phyloP scores from a whole-genome alignment of 345 rosid species.

The Triadica sebifera region DNA sequence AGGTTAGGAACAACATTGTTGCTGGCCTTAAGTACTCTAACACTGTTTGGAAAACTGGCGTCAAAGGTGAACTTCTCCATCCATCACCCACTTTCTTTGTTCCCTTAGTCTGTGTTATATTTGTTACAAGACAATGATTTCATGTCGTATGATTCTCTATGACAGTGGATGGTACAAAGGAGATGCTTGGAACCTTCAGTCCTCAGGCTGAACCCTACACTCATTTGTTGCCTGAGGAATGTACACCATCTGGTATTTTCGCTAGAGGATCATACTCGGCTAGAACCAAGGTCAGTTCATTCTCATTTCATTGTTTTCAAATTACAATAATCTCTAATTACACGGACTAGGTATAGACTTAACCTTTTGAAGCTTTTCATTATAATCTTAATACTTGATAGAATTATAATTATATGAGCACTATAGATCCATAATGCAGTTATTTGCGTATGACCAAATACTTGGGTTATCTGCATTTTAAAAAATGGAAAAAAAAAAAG shows the following conservation, averaged over 20 bases:
- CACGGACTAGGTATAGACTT: too few relatives aligned
- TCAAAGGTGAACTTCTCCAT: slow-evolving; percentile 17
- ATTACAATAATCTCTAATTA: too few relatives aligned
- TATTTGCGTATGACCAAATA: too few relatives aligned
- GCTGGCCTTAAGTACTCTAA: slow-evolving; percentile 32
- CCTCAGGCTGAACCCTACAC: slow-evolving; percentile 84
- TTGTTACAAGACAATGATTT: not conserved
- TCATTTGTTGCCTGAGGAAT: slow-evolving; percentile 74
- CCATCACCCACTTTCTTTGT: too few relatives aligned
- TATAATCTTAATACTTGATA: too few relatives aligned
- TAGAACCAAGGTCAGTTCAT: slow-evolving; percentile 59
- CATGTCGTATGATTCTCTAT: slow-evolving; percentile 1
- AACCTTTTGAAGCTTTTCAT: too few relatives aligned
- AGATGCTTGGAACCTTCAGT: slow-evolving; percentile 92
- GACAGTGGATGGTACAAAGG: slow-evolving; percentile 77
- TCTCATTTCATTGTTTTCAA: not conserved
- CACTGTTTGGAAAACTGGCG: slow-evolving; percentile 39
- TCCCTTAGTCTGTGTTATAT: too few relatives aligned
- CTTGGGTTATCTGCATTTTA: too few relatives aligned
- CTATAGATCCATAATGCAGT: too few relatives aligned
- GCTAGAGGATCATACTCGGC: slow-evolving; percentile 90
- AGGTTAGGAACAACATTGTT: slow-evolving; percentile 31
- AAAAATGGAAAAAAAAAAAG: too few relatives aligned
- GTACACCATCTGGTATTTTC: slow-evolving; percentile 84
- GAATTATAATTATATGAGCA: too few relatives aligned